Evolutionary conservation across 148 eudicot genomes (phyloP), one percentile per base, ranked within the genome.

Genomic region (Fallopia convolvulus): DNA sequence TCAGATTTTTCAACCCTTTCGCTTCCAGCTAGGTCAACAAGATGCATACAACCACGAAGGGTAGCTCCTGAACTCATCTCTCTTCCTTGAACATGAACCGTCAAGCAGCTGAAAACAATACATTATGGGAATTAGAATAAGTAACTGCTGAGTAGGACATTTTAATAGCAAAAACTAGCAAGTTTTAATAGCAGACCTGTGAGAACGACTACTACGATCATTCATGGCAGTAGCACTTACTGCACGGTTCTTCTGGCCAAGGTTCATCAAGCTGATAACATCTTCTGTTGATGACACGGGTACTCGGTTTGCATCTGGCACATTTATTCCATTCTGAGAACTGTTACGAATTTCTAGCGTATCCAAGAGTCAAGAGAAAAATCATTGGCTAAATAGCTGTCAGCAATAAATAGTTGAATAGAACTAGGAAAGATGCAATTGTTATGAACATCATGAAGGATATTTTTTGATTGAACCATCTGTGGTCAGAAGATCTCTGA

Each of bases 1-100:
- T 94, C 94, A 3, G 98, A 85, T 84, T 92, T 90, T 40, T 89
- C 88, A 40, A 86, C 89, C 70, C 94, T 94, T 89, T 94, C 98
- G 78, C 97, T 94, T 75, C 98, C 98, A 32, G 98, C 98, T 46
- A 94, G 86, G 87, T 94, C 98, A 49, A 94, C 98, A 39, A 94
- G 87, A 84, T 94, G 98, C 97, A 94, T 92, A 75, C 89, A 86
- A 70, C 98, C 97, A 36, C 90, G 90, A 79, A 89, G 72, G 63
- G 63, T 55, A 42, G 89, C 80, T 78, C 97, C 97, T 8, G 97
- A 87, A 21, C 97, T 76, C 74, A 92, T 41, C 79, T 94, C 87
- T 86, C 79, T 87, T 66, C 98, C 98, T 90, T 88, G 93, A 81
- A 94, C 95, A 83, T 92, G 97, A 70, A 92, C 97, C 41, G 89